These are phyloP conservation scores for Geotrichum reessii DNA, from an alignment of 1,139 yeast species.

Conservation along the genomic window DNA sequence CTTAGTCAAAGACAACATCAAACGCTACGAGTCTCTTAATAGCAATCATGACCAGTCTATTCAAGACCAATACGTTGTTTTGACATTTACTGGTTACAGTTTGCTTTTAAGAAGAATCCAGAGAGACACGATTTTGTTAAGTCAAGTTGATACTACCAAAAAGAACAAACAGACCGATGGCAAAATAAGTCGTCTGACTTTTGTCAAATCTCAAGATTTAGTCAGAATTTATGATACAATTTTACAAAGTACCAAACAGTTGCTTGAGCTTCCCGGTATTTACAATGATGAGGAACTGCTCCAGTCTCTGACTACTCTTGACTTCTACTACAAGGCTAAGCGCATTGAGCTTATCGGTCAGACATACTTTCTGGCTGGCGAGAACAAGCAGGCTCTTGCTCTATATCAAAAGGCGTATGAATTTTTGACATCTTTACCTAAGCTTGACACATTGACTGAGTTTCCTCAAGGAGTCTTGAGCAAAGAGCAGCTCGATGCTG, in stretches of 20 bases:
- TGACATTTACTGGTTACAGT: constrained; percentile 69
- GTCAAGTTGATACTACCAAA: constrained; percentile 30
- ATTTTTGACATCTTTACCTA: constrained; percentile 22
- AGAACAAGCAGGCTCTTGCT: constrained; percentile 52
- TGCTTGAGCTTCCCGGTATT: constrained; percentile 84
- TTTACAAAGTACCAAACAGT: constrained; percentile 46
- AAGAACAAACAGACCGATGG: constrained; percentile 24
- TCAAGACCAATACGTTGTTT: constrained; percentile 69
- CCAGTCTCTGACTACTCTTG: constrained; percentile 48
- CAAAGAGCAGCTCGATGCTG: background rate
- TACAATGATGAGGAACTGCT: constrained; percentile 70
- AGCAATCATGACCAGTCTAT: constrained; percentile 43
- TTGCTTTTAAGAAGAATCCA: constrained; percentile 59
- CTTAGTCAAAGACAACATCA: constrained; percentile 48
- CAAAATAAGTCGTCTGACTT: constrained; percentile 29
- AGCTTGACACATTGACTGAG: constrained; percentile 21
- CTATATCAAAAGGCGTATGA: constrained; percentile 41
- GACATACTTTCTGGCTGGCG: constrained; percentile 44
- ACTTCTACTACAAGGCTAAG: constrained; percentile 43
- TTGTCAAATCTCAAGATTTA: constrained; percentile 42
- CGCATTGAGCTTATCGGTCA: constrained; percentile 47
- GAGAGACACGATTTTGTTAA: constrained; percentile 56
- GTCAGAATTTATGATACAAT: constrained; percentile 49
- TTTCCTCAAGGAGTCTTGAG: constrained; percentile 34
- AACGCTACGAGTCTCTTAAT: constrained; percentile 41